Evolutionary conservation across 2,329 filamentous ascomycete genomes (phyloP), one percentile per base, ranked within the genome.

Genomic region (Pseudogymnoascus verrucosus): DNA sequence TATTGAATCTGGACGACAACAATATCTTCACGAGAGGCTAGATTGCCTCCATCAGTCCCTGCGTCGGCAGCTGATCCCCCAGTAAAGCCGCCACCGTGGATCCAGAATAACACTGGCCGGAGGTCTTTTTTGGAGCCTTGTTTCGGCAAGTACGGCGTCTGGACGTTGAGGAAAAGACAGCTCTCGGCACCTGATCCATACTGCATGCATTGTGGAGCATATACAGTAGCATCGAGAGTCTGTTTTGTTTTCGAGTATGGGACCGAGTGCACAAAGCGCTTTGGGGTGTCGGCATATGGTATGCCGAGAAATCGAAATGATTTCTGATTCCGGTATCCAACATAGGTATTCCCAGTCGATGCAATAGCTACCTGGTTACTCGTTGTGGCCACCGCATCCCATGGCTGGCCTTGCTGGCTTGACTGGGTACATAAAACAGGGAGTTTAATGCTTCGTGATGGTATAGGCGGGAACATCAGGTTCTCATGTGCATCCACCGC

Each of bases 371-470:
- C 64, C 44, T 76, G 68, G 47, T 78, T 80, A 7, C 72, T 71
- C 11, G 73, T 67, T 14, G 69, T 73, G 1, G 73, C 74, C 0
- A 70, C 67, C 0, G 74, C 71, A 57, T 74, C 74, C 39, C 66
- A 69, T 5, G 74, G 70, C 60, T 71, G 68, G 67, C 71, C 73
- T 31, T 70, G 64, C 39, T 69, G 69, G 68, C 73, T 74, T 28
- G 78, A 81, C 64, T 83, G 80, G 0, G 80, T 81, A 69, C 81
- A 84, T 5, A 84, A 73, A 1, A 82, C 76, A 1, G 81, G 80
- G 3, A 82, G 70, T 28, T 69, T 61, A 10, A 71, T 65, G 54
- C 75, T 68, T 16, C 65, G 65, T 14, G 66, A 62, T 1, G 74
- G 69, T 11, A 71, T 65, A 4, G 72, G 64, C n/a, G 68, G 68